Base-by-base conservation (phyloP, 331 rosid species). In the Saraca asoca region DNA sequence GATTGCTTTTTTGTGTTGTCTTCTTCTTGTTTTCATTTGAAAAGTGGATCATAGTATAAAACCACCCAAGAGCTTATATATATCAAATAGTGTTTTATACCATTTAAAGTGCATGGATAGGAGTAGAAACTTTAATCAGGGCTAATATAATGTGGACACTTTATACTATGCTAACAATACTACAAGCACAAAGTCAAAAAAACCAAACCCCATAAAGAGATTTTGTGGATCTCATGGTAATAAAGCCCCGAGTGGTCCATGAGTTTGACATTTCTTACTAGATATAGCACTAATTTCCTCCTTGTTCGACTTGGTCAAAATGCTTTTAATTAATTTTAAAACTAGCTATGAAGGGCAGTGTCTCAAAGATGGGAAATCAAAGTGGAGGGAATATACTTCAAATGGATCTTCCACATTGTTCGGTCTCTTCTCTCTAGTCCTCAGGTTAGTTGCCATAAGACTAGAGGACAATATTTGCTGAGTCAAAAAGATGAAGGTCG, bases 351-450 rank as follows among this genome's bases (percentile, higher is more conserved):
- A 18, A 44, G 18, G 42, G 34, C 35, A 29, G 18, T 42, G 34
- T 12, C 8, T 45, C 46, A 6, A 51, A 24, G 33, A 50, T 65
- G 65, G 68, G 73, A 71, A 62, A 76, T 72, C 78, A 42, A 12
- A 55, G 66, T 64, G 79, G 77, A 62, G 68, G 78, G 64, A 72
- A 68, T 68, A 80, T 81, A 70, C 49, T 24, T 24, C 31, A 24
- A 24, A 24, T 24, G 31, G 2, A 24, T 24, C 31, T 1, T 24
- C 31, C 31, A 24, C 31, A 24, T 24, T 24, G 31, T 24, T 72
- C 56, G 84, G 74, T 80, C 62, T 72, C 49, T 53, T 56, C 61
- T 11, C 52, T 45, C 29, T 3, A 24, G 1, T 24, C 31, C 31
- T 24, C 3, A 24, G 31, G 31, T 65, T 39, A 29, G 18, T 7